phyloP scores from a whole-genome alignment of 1,284 basidiomycete species.

The Ustilago trichophora region DNA sequence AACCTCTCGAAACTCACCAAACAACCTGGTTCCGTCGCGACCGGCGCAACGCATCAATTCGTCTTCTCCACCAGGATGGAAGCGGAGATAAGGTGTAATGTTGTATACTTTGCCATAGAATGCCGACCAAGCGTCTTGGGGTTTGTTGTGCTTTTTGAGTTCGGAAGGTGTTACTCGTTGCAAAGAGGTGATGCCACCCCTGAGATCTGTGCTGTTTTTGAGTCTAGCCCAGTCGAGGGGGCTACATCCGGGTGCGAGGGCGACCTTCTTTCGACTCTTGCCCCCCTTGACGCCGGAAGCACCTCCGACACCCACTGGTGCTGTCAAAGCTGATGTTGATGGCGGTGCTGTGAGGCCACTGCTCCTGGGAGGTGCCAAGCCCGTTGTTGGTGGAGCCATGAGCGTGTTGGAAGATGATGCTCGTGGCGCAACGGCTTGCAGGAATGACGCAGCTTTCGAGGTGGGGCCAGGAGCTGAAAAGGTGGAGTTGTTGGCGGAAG shows the following conservation, averaged over 20 bases:
- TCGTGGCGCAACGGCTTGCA: slow-evolving; percentile 34
- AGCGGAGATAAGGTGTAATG: slow-evolving; percentile 88
- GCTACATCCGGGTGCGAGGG: slow-evolving; percentile 87
- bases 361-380: slow-evolving; percentile 36
- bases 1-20: slow-evolving; percentile 76
- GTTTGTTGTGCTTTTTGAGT: slow-evolving; percentile 81
- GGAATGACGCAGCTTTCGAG: slow-evolving; percentile 12
- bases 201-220: slow-evolving; percentile 72
- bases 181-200: slow-evolving; percentile 55
- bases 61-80: slow-evolving; percentile 91
- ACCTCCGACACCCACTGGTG: slow-evolving; percentile 51
- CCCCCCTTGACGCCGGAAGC: slow-evolving; percentile 38
- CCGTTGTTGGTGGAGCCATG: slow-evolving; percentile 37
- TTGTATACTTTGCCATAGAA: slow-evolving; percentile 97
- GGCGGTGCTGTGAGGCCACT: slow-evolving; percentile 43
- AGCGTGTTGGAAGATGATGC: slow-evolving; percentile 5
- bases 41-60: slow-evolving; percentile 97
- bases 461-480: not conserved
- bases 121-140: slow-evolving; percentile 91
- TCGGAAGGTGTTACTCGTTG: slow-evolving; percentile 82
- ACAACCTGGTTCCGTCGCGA: slow-evolving; percentile 90
- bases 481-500: slow-evolving; percentile 39
- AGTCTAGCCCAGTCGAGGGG: slow-evolving; percentile 93
- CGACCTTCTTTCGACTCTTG: slow-evolving; percentile 74
- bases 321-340: slow-evolving; percentile 51